Evolutionary conservation across 495 filamentous ascomycete species (phyloP), one percentile per base, ranked within the genome.

Genomic region (Endocarpon pusillum): DNA sequence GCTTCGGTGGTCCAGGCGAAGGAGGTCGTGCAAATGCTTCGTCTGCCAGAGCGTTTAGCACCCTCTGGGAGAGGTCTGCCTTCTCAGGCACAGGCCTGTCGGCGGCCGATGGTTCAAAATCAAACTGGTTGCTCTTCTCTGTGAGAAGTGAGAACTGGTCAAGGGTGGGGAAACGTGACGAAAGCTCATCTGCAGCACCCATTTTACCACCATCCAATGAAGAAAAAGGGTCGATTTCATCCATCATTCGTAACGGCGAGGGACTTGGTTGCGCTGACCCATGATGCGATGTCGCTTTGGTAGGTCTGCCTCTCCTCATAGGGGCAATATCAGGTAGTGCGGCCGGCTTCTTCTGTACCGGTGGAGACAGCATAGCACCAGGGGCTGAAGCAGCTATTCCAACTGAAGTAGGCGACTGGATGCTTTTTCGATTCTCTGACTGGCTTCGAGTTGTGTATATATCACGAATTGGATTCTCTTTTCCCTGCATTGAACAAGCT

Each of bases 91-190:
- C 52, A 9, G 64, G 44, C 21, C 62, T 55, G 25, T 58, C 47
- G 12, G 65, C 49, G 31, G 66, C 50, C 4, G 51, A 43, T 15
- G 63, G 61, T 40, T 77, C 72, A 49, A 94, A 94, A n/a, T 89
- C 76, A 49, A 94, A 94, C 37, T 84, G 89, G 33, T 70, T 61
- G 9, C 82, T 80, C 25, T 77, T 72, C 42, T 94, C 84, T 42
- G 93, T 83, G 26, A 94, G 61, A 25, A 96, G 64, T 17, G 85
- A 71, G 49, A 97, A 97, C 42, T 96, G 82, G 39, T 97, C 87
- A 19, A 97, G 62, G 7, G 82, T 82, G 3, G 89, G 89, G 43
- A 94, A 97, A 33, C 79, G 70, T 30, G 72, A 68, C 2, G 85
- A 80, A 34, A 92, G 55, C 43, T 94, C 91, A 43, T 96, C 89